Percentiles rank a stretch among this genome's conserved stretches.
phyloP scores from a whole-genome alignment of 2,329 filamentous ascomycete genomes.

The Epichloe aotearoae region DNA sequence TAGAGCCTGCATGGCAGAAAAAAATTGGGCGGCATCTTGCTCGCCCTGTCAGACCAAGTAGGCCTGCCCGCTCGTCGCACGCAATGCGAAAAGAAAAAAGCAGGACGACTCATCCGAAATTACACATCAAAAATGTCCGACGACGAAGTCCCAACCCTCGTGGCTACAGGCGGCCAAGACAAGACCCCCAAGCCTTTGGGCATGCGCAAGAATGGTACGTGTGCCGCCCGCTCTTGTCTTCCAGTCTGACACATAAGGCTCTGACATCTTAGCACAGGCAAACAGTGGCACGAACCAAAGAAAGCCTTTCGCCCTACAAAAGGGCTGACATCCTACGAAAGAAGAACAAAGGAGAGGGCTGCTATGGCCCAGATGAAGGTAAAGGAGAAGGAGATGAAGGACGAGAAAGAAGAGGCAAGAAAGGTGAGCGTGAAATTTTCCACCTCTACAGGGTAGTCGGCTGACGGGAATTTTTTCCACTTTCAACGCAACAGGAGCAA shows the following conservation, averaged over 20 bases:
- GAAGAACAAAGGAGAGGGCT: conserved; percentile 58
- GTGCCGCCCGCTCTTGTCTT: conserved; percentile 8
- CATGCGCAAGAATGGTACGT: conserved; percentile 72
- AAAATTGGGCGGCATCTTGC: neutral
- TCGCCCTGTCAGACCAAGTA: neutral
- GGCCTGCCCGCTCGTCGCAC: neutral
- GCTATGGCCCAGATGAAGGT: conserved; percentile 69
- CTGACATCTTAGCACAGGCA: conserved; percentile 45
- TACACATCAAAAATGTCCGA: conserved; percentile 2
- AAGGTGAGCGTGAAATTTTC: conserved; percentile 41
- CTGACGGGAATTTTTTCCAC: conserved; percentile 5
- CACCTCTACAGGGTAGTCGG: neutral
- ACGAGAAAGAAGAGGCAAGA: conserved; percentile 83
- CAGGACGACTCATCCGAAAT: neutral
- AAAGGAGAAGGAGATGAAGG: conserved; percentile 90
- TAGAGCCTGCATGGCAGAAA: conserved; percentile 1
- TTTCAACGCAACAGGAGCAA: conserved; percentile 41
- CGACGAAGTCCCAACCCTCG: neutral
- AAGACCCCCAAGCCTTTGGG: conserved; percentile 35
- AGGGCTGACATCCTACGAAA: conserved; percentile 66
- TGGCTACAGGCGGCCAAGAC: conserved; percentile 12
- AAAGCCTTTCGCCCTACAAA: conserved; percentile 73
- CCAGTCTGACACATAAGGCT: neutral
- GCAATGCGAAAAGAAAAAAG: neutral
- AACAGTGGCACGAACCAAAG: conserved; percentile 82